Base-by-base conservation (phyloP, 2,329 filamentous ascomycete genomes). In the Domatiomyces globalis region DNA sequence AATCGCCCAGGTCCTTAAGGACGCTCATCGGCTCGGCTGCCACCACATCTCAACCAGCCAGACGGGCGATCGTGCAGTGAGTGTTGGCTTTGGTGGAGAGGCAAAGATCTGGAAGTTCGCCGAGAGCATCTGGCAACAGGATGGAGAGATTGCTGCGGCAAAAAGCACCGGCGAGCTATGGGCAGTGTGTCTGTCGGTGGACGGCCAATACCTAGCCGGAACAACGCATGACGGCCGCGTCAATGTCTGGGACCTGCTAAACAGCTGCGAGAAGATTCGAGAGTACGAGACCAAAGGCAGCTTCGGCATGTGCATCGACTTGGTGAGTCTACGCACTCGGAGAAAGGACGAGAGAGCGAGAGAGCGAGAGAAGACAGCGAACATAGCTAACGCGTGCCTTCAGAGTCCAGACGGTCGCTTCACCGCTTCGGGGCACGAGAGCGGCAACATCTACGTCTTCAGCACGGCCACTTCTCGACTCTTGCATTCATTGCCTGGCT, bases 251-350 rank as follows among this genome's bases (percentile, higher is more conserved):
- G 83, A 94, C 63, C 68, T 83, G 27, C 63, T 71, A 47, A 73
- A 69, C 10, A 69, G 71, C 39, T 67, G 66, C 3, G 73, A 78
- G 39, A 86, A 85, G 68, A 81, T 92, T 54, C 76, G 81, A 48
- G 81, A 89, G 62, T 95, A 92, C 63, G 88, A 95, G 71, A 95
- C 90, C 1, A 87, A 90, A 60, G 88, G 88, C 12, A 90, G 84
- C 67, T 96, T 95, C 69, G 90, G 88, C 39, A 80, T 92, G 70
- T 85, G 84, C 62, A 81, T 98, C 55, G 89, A 92, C 65, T 69
- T 96, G 65, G 78, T 81, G 68, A 53, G 50, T 43, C 68, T 58
- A 2, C 15, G 4, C 12, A 29, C 19, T 25, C 15, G 20, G 12
- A 27, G 15, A 48, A 44, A 43, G 45, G 51, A 43, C 52, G 22